phyloP scores from a whole-genome alignment of 306 rosid species.

The Albizia julibrissin region DNA sequence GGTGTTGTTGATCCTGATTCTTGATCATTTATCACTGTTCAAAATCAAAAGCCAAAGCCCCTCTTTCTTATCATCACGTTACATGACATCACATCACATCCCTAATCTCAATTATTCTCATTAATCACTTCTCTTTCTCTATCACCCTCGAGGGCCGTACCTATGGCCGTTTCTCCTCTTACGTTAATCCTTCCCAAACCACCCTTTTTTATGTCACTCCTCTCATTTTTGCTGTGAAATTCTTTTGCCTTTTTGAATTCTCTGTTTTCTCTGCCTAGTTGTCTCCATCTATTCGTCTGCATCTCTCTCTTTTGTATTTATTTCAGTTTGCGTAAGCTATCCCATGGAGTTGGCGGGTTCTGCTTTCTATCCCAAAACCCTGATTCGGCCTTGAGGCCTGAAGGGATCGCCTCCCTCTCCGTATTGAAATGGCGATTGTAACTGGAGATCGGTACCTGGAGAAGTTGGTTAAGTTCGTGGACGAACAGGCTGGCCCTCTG shows the following conservation, averaged over 20 bases:
- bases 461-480: constrained; percentile 83
- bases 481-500: constrained; percentile 65
- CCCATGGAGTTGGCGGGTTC: constrained; percentile 30
- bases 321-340: constrained; percentile 8
- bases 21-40: background rate
- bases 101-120: background rate
- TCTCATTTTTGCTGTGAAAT: constrained; percentile 12
- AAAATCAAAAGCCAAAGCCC: too few relatives aligned
- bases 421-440: constrained; percentile 67
- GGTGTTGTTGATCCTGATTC: too few relatives aligned
- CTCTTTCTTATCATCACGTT: background rate
- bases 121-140: background rate
- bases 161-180: constrained; percentile 57
- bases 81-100: background rate
- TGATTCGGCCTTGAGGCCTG: constrained; percentile 29
- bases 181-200: constrained; percentile 43
- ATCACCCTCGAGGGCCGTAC: constrained; percentile 23
- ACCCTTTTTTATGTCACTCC: constrained; percentile 7
- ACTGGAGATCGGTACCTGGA: constrained; percentile 98
- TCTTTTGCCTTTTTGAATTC: background rate
- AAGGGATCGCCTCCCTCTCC: background rate
- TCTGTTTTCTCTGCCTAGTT: background rate
- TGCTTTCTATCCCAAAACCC: constrained; percentile 36
- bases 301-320: background rate
- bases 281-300: background rate